Conservation (phyloP, 2,329 filamentous ascomycete species). For the Hypoxylon sp. region DNA sequence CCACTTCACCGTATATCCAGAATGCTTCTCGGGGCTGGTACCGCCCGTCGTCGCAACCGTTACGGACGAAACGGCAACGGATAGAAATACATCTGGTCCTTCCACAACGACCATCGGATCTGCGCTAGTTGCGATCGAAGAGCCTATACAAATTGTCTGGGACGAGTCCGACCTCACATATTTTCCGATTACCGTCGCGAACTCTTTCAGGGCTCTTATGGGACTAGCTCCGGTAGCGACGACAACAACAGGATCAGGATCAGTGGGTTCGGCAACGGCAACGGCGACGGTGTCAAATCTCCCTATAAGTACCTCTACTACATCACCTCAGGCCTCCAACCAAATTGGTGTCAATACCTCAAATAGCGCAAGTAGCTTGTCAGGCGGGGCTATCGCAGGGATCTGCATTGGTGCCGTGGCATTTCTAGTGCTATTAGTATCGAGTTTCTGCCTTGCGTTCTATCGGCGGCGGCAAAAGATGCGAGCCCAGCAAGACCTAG, state of each 20-base stretch:
- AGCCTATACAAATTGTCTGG: conserved; percentile 22
- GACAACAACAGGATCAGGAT: background rate
- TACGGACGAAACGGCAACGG: background rate
- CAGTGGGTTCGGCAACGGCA: background rate
- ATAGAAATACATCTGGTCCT: background rate
- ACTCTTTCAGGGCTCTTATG: conserved; percentile 28
- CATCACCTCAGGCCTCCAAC: background rate
- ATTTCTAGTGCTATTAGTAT: conserved; percentile 9
- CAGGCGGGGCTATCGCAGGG: conserved; percentile 13
- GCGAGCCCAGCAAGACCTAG: background rate
- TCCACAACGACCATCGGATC: background rate
- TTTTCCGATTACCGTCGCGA: conserved; percentile 16
- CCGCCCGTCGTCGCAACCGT: conserved; percentile 15
- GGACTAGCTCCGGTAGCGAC: background rate
- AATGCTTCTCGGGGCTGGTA: conserved; percentile 17
- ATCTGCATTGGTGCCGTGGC: conserved; percentile 15
- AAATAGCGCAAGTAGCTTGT: background rate
- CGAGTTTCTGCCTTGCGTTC: conserved; percentile 2
- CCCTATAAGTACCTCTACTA: background rate
- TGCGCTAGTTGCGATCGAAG: conserved; percentile 11
- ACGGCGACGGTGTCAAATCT: background rate
- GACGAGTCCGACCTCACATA: conserved; percentile 21
- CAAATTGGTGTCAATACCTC: background rate
- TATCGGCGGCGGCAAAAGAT: conserved; percentile 12
- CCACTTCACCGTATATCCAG: background rate